Percentiles rank a stretch among this genome's conserved stretches.
Conservation (phyloP, 2,329 filamentous ascomycete species). For the Fusarium poae region DNA sequence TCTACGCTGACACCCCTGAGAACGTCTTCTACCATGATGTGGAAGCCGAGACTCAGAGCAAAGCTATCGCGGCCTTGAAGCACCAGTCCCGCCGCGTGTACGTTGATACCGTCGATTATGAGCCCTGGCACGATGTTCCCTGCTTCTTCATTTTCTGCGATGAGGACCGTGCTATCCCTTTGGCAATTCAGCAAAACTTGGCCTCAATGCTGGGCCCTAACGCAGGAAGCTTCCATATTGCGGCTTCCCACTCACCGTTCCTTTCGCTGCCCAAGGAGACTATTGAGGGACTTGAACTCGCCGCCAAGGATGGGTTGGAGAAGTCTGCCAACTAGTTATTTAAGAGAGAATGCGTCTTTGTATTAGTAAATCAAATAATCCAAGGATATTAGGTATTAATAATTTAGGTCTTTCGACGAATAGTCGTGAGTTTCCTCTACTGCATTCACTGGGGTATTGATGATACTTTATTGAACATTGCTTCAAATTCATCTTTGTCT, state of each 20-base stretch:
- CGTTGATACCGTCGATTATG: not conserved
- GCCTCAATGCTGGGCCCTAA: slow-evolving; percentile 1
- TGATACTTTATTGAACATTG: too few relatives aligned
- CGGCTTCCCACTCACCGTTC: slow-evolving; percentile 19
- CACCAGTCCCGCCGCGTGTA: slow-evolving; percentile 25
- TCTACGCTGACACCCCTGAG: slow-evolving; percentile 10
- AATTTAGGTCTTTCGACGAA: not conserved
- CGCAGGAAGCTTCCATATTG: not conserved
- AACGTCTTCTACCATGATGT: slow-evolving; percentile 23
- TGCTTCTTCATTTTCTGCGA: slow-evolving; percentile 18
- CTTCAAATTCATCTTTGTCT: not conserved
- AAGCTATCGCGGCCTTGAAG: slow-evolving; percentile 1
- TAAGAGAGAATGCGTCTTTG: not conserved
- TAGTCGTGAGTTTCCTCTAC: not conserved
- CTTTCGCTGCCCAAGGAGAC: slow-evolving; percentile 12
- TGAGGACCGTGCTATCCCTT: slow-evolving; percentile 12
- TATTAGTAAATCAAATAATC: not conserved
- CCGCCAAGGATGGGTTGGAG: slow-evolving; percentile 10
- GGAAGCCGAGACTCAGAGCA: not conserved
- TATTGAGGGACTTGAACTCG: slow-evolving; percentile 4
- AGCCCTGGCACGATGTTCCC: slow-evolving; percentile 18
- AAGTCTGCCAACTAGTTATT: not conserved
- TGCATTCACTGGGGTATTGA: too few relatives aligned
- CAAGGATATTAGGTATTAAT: not conserved
- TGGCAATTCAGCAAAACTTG: slow-evolving; percentile 13